Base-by-base conservation (phyloP, 768 basidiomycete genomes). In the Suillus tomentosus region DNA sequence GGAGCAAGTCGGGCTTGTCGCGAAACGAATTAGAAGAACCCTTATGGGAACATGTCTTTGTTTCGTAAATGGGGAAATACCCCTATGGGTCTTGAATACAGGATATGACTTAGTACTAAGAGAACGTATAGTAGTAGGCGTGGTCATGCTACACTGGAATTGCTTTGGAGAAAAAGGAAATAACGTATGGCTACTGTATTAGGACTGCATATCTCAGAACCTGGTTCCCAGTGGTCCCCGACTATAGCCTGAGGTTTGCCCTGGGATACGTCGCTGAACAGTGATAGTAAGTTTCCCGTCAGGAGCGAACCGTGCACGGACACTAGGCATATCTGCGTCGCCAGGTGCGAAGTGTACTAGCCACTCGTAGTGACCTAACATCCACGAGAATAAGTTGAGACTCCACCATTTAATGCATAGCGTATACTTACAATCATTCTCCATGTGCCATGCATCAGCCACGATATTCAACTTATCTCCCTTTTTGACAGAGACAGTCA, bases 381-480 rank as follows among this genome's bases (percentile, higher is more conserved):
- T 27, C 51, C 36, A 36, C 13, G 39, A 9, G 1, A 48, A 43
- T 17, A 27, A 55, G 36, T n/a, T 39, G 55, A 39, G 37, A 60
- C 50, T 60, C 40, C 55, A 24, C 47, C 60, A 45, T 31, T 39
- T 19, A 45, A 56, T 56, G 22, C 17, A 64, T 36, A 3, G 11
- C 39, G 34, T 31, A 6, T 14, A 81, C 86, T 79, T 76, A 87
- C 87, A 86, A 65, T 87, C 84, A 58, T 68, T 73, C 70, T 87
- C 86, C 74, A 81, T 79, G 71, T 87, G 82, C 85, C 86, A 88
- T 51, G 84, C 84, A 70, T 87, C 85, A 24, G 86, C 87, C 27
- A 87, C 80, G 17, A 88, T 80, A 62, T 80, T 78, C 61, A 88
- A 72, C 68, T 79, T 82, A 70, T 86, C 84, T 5, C 85, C 87